phyloP scores from a whole-genome alignment of 202 grass and related monocot species.

The Setaria italica region DNA sequence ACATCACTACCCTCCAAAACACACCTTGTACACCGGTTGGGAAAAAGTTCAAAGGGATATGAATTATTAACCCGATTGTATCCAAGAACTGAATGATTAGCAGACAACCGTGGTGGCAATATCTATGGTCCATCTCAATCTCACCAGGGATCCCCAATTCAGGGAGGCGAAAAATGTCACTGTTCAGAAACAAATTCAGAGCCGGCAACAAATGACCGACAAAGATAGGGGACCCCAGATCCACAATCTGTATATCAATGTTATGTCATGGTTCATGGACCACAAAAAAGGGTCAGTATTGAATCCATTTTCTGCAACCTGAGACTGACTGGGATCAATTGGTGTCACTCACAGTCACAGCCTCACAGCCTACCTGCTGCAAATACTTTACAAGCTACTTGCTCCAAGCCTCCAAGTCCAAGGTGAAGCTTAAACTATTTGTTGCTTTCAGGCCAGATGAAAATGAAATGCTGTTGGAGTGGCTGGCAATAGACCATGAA shows the following conservation, averaged over 20 bases:
- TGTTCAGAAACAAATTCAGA: slow-evolving; percentile 29
- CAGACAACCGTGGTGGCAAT: slow-evolving; percentile 17
- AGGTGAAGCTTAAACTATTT: slow-evolving; percentile 26
- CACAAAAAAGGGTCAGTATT: slow-evolving; percentile 45
- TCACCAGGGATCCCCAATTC: slow-evolving; percentile 30
- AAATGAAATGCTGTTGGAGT: slow-evolving; percentile 38
- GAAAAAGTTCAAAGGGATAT: slow-evolving; percentile 24
- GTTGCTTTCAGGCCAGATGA: slow-evolving; percentile 45
- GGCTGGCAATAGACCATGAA: slow-evolving; percentile 32
- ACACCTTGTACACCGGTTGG: background rate
- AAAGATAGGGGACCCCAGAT: slow-evolving; percentile 53
- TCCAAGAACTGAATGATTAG: slow-evolving; percentile 41
- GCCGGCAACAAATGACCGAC: slow-evolving; percentile 46
- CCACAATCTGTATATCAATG: slow-evolving; percentile 39
- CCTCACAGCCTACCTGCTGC: slow-evolving; percentile 29
- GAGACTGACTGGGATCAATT: slow-evolving; percentile 34
- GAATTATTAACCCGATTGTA: slow-evolving; percentile 23
- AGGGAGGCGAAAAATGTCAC: slow-evolving; percentile 35
- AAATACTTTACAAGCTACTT: slow-evolving; percentile 44
- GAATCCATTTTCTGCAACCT: slow-evolving; percentile 37
- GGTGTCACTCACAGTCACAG: slow-evolving; percentile 21
- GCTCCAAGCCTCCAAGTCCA: background rate
- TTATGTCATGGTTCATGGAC: slow-evolving; percentile 34
- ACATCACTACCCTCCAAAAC: slow-evolving; percentile 18
- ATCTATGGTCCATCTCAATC: slow-evolving; percentile 46